Evolutionary conservation across 805 yeast species (phyloP), one percentile per base, ranked within the genome.

Genomic region (Kluyveromyces siamensis): DNA sequence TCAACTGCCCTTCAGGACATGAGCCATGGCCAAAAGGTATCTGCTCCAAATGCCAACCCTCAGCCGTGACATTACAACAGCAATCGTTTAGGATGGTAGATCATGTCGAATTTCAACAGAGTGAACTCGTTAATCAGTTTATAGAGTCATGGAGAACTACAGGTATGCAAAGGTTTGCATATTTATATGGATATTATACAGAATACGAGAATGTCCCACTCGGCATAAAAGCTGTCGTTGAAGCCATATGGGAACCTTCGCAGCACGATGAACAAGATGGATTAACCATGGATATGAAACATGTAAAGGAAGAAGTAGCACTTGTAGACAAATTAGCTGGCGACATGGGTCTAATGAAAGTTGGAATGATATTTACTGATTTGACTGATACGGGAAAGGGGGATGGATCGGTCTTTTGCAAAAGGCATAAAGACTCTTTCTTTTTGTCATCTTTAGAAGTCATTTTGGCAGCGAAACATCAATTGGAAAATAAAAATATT

Each of bases 11-110:
- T 0, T 74, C 79, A 40, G 96, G 96, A 0, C 99, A 91, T 65
- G 80, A 83, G 37, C 91, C 96, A 8, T 93, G 96, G 88, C 98
- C 99, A 1, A 75, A 72, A 46, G 96, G 97, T 0, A 89, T 93
- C 55, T 91, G 99, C 61, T 86, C 96, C 14, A 87, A 89, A 66
- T 91, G 99, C 68, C 98, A 91, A 66, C 98, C 99, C 0, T 82
- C 96, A 1, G 93, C 96, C 0, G 87, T 93, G 51, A 90, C 98
- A 0, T 72, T 93, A 52, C 95, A 85, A 65, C 89, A 82, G 65
- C 99, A 93, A 65, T 72, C 75, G 36, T 93, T 87, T 66, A 77
- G 99, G 58, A 87, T 93, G 96, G 96, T 95, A 27, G 99, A 93
- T 65, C 98, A 93, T 68, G 93, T 93, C 30, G 99, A 93, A 64